Base-by-base conservation (phyloP, 257 asterid genomes). In the Cordia subcordata region DNA sequence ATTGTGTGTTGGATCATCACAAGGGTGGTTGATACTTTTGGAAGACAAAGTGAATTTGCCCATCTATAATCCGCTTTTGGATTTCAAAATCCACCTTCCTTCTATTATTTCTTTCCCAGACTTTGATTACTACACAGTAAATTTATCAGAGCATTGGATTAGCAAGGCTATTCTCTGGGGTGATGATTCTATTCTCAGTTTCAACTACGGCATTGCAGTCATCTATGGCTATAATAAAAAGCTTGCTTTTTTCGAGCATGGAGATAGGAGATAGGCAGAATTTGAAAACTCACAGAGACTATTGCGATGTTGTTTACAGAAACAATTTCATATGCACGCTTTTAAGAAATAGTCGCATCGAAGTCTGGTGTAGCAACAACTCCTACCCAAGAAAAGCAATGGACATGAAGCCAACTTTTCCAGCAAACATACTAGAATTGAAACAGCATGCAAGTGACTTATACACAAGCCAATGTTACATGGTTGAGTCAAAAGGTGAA, bases 381-480 rank as follows among this genome's bases (percentile, higher is more conserved):
- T 14, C 12, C 12, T 10, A 42, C 21, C 18, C 57, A 53, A 4
- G 0, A 53, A 53, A 53, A 13, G 57, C 21, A 0, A 23, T 20
- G 57, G 4, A 53, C 27, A 3, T 22, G 17, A 9, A 21, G 57
- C 38, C 37, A 12, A 21, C 17, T 11, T 23, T 0, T 53, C 16
- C 16, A 1, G 8, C 14, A 1, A 53, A 21, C 17, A 53, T 53
- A 13, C 0, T 16, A 22, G 37, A 53, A 10, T 17, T 5, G 9
- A 13, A 13, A 12, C n/a, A 12, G 47, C 17, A 15, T 3, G 1
- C 0, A 11, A 53, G 8, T 13, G 57, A 21, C 0, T 15, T 20
- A 21, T 23, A 53, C 57, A 3, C 72, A 0, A 53, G 69, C 0
- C 55, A 49, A 1, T 64, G 67, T 74, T 78, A 76, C 64, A 5